Evolutionary conservation across 306 rosid genomes (phyloP).

Genomic region (Lathyrus oleraceus): DNA sequence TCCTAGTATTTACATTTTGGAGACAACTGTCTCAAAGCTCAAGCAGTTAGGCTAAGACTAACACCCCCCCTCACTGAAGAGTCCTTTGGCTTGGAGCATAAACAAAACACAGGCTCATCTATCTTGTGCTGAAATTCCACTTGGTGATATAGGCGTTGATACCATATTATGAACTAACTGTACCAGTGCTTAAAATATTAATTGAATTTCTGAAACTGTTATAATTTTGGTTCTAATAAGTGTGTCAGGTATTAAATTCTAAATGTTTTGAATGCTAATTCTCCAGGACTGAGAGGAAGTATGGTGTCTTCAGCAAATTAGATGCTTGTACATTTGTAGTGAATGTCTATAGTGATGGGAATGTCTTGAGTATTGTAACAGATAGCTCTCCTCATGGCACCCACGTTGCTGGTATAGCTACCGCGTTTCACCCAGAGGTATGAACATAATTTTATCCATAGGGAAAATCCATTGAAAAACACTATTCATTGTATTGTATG

Average conservation of each 20-base stretch:
- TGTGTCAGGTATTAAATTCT: constrained; percentile 14
- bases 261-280: constrained; percentile 34
- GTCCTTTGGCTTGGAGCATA: constrained; percentile 5
- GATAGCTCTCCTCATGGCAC: constrained; percentile 95
- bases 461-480: constrained; percentile 20
- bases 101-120: neutral
- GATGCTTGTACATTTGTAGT: constrained; percentile 89
- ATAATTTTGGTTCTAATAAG: constrained; percentile 25
- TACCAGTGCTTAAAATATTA: neutral
- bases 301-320: constrained; percentile 86
- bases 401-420: constrained; percentile 90
- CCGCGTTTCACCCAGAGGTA: constrained; percentile 97
- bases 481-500: constrained; percentile 33
- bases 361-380: constrained; percentile 82
- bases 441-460: constrained; percentile 25
- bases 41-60: neutral
- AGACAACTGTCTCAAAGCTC: constrained; percentile 11
- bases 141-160: constrained; percentile 6
- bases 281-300: constrained; percentile 78
- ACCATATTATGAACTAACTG: neutral
- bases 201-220: constrained; percentile 30
- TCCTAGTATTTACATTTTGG: constrained; percentile 19
- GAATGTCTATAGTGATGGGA: constrained; percentile 87
- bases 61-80: neutral
- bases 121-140: neutral